phyloP scores from a whole-genome alignment of 2,329 filamentous ascomycete genomes.

The Colletotrichum kahawae region DNA sequence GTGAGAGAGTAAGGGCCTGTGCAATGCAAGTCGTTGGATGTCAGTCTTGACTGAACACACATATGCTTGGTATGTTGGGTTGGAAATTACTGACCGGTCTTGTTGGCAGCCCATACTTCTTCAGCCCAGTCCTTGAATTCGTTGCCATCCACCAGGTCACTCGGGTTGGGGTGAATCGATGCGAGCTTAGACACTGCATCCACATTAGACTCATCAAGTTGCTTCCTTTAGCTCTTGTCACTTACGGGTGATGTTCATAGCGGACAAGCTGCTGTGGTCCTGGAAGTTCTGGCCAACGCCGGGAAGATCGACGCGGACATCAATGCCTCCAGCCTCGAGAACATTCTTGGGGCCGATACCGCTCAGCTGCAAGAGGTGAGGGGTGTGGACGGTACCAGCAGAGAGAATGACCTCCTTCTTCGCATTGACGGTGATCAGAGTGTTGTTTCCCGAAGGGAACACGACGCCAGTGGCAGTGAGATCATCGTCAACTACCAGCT shows the following conservation, averaged over 20 bases:
- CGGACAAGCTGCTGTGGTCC: slow-evolving; percentile 37
- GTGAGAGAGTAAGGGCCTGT: slow-evolving; percentile 35
- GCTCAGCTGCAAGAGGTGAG: slow-evolving; percentile 47
- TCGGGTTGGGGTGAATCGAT: slow-evolving; percentile 21
- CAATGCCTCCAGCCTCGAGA: slow-evolving; percentile 39
- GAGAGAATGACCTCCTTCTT: slow-evolving; percentile 41
- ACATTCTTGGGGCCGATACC: slow-evolving; percentile 44
- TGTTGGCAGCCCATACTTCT: slow-evolving; percentile 1
- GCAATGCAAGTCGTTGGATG: neutral
- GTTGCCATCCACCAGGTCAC: slow-evolving; percentile 6
- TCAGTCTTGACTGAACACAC: neutral
- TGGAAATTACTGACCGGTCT: slow-evolving; percentile 16
- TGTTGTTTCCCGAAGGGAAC: slow-evolving; percentile 22
- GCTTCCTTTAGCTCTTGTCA: neutral
- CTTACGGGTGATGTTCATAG: slow-evolving; percentile 21
- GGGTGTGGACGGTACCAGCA: slow-evolving; percentile 41
- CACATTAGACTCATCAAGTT: neutral
- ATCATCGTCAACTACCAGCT: slow-evolving; percentile 32
- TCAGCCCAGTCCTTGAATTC: slow-evolving; percentile 23
- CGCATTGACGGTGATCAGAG: slow-evolving; percentile 25
- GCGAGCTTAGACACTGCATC: neutral
- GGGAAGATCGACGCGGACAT: slow-evolving; percentile 43
- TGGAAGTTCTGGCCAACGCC: slow-evolving; percentile 50
- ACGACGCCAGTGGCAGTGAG: slow-evolving; percentile 38
- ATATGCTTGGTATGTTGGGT: neutral